Evolutionary conservation across 805 yeast species (phyloP), one percentile per base, ranked within the genome.

Genomic region (Metschnikowia shivogae): DNA sequence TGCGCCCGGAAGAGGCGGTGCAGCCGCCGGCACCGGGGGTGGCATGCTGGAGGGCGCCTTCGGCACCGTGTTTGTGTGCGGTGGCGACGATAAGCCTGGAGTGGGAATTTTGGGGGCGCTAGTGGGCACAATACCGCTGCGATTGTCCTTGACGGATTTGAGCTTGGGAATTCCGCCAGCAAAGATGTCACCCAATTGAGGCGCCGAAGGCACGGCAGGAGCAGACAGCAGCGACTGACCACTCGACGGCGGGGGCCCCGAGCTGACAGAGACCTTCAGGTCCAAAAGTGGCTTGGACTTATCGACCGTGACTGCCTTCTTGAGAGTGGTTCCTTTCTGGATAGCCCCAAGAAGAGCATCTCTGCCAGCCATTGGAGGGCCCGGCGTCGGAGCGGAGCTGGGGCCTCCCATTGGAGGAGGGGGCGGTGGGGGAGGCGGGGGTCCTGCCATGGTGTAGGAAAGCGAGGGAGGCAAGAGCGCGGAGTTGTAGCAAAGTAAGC

Each of bases 91-190:
- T 14, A 37, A 27, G 33, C 26, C 43, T 13, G 40, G 19, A 13
- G 31, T 55, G 2, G 76, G 75, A 30, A 68, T 60, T 29, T 56
- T 49, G 6, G 78, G 77, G 2, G 74, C 73, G 12, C 68, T 55
- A 7, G 57, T 50, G 1, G 73, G 72, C 9, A 68, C 60, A 12
- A 67, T 56, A 1, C 65, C 68, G 13, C 65, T 34, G 32, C 75
- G 60, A 48, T 68, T 70, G 47, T 71, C 73, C 27, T 50, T 48
- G 7, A 58, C 61, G 34, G 63, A 61, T 42, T 77, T 80, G 49
- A 86, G 70, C 56, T 84, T 84, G 6, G 95, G 93, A 63, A 87
- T 73, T 1, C 95, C 95, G 5, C 84, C 87, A 3, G 93, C 89
- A 64, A 84, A 82, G 12, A 84, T 72, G 42, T 81, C 84, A 13